Evolutionary conservation across 2,329 filamentous ascomycete species (phyloP), one percentile per base, ranked within the genome.

Genomic region (Cladosporium austrohemisphaericum): DNA sequence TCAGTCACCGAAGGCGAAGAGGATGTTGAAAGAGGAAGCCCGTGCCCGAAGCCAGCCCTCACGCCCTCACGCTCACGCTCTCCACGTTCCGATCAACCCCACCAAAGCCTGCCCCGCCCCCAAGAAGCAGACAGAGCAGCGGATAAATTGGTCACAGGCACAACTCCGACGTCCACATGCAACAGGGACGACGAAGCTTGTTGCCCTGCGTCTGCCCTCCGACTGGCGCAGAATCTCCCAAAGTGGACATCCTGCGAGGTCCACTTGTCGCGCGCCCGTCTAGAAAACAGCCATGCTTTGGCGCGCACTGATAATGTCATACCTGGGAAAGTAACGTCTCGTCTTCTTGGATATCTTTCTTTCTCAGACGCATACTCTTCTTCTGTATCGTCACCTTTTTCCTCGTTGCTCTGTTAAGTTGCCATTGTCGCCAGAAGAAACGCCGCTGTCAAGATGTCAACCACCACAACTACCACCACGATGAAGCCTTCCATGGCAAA

Each of bases 401-500:
- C 38, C 22, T 19, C 37, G 10, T 14, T 22, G 8, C 26, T 4
- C 10, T 22, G 38, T 10, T 8, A 29, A 8, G 22, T n/a, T 40
- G 22, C 5, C 22, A 13, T 38, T 38, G 22, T 28, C 14, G n/a
- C 37, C 5, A 4, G 6, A 19, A 29, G n/a, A 41, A 2, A 31
- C 16, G 22, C 7, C 5, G 28, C 37, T 23, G 25, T 26, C 37
- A 43, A 16, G 5, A 50, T 50, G 47, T 33, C 37, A 18, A 50
- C 47, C 38, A 45, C 41, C 29, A 43, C 37, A 10, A 50, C 47
- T 9, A 28, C 47, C 19, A 36, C 55, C 19, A 57, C 66, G 29
- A 62, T 73, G 44, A 69, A 72, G 67, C 72, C 78, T 38, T 73
- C 79, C 51, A 93, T 94, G 78, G 74, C 87, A 51, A 97, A 97